Conservation (phyloP, 306 rosid species). For the Prunus mongolica region DNA sequence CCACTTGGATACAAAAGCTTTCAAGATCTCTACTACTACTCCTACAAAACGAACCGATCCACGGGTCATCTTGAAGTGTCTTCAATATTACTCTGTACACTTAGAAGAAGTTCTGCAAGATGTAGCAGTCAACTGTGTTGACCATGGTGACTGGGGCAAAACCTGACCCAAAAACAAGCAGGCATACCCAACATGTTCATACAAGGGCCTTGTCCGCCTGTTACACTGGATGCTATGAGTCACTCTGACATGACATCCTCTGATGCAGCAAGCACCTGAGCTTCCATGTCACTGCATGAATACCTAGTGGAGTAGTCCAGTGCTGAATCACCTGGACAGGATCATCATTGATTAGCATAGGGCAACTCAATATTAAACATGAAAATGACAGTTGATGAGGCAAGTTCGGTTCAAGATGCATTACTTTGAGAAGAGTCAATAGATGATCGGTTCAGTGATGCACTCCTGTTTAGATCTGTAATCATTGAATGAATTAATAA, state of each 20-base stretch:
- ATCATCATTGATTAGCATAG: not conserved
- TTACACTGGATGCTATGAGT: slow-evolving; percentile 22
- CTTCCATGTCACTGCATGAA: slow-evolving; percentile 22
- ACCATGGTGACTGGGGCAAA: slow-evolving; percentile 23
- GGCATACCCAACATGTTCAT: slow-evolving; percentile 31
- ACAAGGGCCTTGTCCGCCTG: slow-evolving; percentile 22
- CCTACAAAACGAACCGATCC: slow-evolving; percentile 27
- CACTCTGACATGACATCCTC: slow-evolving; percentile 35
- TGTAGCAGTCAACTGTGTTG: slow-evolving; percentile 14
- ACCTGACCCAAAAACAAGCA: slow-evolving; percentile 43
- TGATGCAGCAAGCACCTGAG: slow-evolving; percentile 23
- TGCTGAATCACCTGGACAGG: slow-evolving; percentile 57
- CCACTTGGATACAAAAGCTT: slow-evolving; percentile 24
- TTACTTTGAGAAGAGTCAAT: slow-evolving; percentile 60
- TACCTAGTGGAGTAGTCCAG: slow-evolving; percentile 37
- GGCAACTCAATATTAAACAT: not conserved
- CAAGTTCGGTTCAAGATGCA: slow-evolving; percentile 1
- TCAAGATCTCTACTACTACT: slow-evolving; percentile 12
- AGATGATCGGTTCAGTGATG: slow-evolving; percentile 41
- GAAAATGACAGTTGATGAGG: not conserved
- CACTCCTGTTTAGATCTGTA: slow-evolving; percentile 36
- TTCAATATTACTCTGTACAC: slow-evolving; percentile 29
- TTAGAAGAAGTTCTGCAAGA: slow-evolving; percentile 27
- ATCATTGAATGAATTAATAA: not conserved
- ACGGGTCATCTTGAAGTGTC: slow-evolving; percentile 23